Evolutionary conservation across 1,284 basidiomycete species (phyloP), one percentile per base, ranked within the genome.

Genomic region (Trametes pubescens): DNA sequence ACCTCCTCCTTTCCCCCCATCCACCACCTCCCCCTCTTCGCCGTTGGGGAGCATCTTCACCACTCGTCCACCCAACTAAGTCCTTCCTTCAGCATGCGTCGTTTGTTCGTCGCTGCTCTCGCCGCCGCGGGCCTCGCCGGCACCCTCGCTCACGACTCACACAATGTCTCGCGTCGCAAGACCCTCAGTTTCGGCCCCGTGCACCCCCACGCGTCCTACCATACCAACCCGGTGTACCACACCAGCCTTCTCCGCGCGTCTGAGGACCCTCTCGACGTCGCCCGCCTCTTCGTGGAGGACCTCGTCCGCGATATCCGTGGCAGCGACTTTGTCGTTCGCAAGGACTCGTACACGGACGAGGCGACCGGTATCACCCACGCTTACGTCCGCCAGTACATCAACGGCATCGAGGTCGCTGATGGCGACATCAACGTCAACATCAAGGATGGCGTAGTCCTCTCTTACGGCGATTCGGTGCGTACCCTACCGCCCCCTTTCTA

Each of bases 401-500:
- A 92, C 67, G 93, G 94, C 46, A 80, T 96, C 59, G 93, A 96
- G 74, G 93, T 98, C 14, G 83, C 86, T 18, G 93, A 98, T 73
- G 95, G 91, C 49, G 91, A 96, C 78, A 86, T 96, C 78, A 96
- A 97, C 76, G 79, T 98, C 74, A 96, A 97, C 80, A 82, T 96
- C 75, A 91, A 90, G 78, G 85, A 92, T 64, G 94, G 94, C 56
- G 79, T 82, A 57, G 84, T 97, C 16, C 73, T 96, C 53, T 94
- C 92, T 0, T 93, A 89, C 71, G 94, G 94, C 60, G 90, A 89
- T 75, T 93, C 91, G 67, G 92, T 94, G 69, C 65, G 90, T 80
- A 16, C 1, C 34, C 11, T 40, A 16, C 9, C 48, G 26, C 5
- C 26, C 26, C 29, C 29, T 13, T 26, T 18, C 7, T 49, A 9